A percentile compares a stretch with the other conserved stretches of the same genome.
Evolutionary conservation across 2,329 filamentous ascomycete species (phyloP).

Genomic region (Calonectria naviculata): DNA sequence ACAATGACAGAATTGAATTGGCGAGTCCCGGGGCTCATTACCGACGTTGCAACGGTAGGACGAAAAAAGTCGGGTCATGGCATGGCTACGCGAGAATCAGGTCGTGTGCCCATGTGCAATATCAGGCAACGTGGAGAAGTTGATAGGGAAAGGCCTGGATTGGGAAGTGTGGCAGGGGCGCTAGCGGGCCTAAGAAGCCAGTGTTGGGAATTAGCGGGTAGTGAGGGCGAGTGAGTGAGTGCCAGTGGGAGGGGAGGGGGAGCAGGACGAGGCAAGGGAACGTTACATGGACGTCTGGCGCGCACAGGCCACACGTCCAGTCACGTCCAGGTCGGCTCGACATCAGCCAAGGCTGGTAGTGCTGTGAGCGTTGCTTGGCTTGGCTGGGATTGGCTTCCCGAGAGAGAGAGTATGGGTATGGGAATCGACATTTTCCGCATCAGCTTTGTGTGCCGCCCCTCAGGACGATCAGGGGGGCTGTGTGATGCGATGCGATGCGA

Average conservation of each 20-base stretch:
- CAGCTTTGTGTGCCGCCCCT: background rate
- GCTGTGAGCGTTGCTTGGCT: background rate
- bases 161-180: background rate
- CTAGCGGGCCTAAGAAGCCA: background rate
- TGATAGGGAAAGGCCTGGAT: background rate
- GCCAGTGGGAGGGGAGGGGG: background rate
- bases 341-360: background rate
- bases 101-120: background rate
- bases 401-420: too few species aligned
- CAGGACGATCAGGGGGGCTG: conserved; percentile 1
- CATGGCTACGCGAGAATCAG: background rate
- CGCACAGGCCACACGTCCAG: conserved; percentile 9
- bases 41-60: background rate
- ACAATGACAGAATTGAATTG: background rate
- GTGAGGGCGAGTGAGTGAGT: background rate
- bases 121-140: background rate
- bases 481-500: background rate
- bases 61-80: background rate
- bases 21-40: background rate
- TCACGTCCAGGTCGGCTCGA: too few species aligned
- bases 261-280: conserved; percentile 17
- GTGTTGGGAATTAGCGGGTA: conserved; percentile 2
- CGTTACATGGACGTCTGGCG: conserved; percentile 16
- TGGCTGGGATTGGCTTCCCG: too few species aligned
- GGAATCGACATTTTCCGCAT: background rate